A percentile compares a stretch with the other conserved stretches of the same genome.
phyloP scores from a whole-genome alignment of 139 green algal species.

The Marvania coccoides region DNA sequence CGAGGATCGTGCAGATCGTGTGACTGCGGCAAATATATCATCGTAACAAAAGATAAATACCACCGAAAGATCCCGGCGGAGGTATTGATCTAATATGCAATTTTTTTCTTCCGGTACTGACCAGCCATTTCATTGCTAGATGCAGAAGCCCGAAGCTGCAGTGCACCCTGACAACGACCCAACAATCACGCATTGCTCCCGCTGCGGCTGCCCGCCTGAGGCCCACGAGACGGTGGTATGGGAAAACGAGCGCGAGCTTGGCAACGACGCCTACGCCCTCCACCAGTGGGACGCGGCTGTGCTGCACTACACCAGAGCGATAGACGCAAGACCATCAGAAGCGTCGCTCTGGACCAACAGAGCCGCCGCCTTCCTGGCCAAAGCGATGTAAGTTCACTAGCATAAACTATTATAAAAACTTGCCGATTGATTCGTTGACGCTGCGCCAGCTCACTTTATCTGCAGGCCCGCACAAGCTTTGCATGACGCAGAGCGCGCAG shows the following conservation, averaged over 20 bases:
- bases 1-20: not conserved
- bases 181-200: slow-evolving; percentile 22
- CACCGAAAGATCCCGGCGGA: too few species aligned
- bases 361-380: slow-evolving; percentile 17
- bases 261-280: slow-evolving; percentile 21
- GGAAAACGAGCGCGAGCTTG: slow-evolving; percentile 8
- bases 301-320: slow-evolving; percentile 19
- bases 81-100: not conserved
- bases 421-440: too few species aligned
- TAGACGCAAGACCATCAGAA: not conserved
- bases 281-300: slow-evolving; percentile 5
- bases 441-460: too few species aligned
- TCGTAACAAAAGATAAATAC: not conserved
- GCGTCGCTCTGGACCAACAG: slow-evolving; percentile 23
- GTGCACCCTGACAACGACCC: slow-evolving; percentile 28
- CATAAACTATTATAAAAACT: too few species aligned
- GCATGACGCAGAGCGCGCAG: slow-evolving; percentile 14
- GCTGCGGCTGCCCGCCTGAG: slow-evolving; percentile 24
- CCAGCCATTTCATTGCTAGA: too few species aligned
- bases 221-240: slow-evolving; percentile 8
- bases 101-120: too few species aligned
- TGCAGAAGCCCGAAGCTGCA: not conserved
- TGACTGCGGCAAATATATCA: slow-evolving; percentile 19
- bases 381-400: too few species aligned
- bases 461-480: slow-evolving; percentile 22